These are phyloP conservation scores for Zopfia rhizophila DNA, from an alignment of 2,329 filamentous ascomycete genomes.

Conservation along the genomic window DNA sequence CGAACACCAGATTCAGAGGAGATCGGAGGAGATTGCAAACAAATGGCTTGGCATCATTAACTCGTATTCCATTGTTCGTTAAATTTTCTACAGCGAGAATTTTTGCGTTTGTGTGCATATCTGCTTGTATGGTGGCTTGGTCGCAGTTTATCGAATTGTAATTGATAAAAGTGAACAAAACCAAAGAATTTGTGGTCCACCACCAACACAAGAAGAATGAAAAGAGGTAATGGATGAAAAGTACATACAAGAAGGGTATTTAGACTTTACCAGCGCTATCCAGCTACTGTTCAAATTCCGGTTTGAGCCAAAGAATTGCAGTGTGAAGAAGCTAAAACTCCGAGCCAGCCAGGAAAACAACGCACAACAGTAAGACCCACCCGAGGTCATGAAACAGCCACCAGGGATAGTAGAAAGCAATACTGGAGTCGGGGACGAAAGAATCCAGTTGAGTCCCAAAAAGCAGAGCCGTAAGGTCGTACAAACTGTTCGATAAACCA, in stretches of 20 bases:
- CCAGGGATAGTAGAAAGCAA: conserved; percentile 26
- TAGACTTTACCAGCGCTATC: conserved; percentile 4
- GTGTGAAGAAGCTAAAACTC: conserved; percentile 16
- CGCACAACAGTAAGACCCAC: conserved; percentile 15
- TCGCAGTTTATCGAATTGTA: neutral
- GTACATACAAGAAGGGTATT: conserved; percentile 51
- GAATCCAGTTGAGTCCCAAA: conserved; percentile 9
- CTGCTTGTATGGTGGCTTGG: conserved; percentile 7
- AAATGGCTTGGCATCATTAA: conserved; percentile 30
- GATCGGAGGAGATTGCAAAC: conserved; percentile 1
- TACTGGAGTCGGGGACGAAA: conserved; percentile 21
- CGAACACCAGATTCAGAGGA: neutral
- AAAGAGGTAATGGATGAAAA: conserved; percentile 14
- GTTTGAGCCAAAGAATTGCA: conserved; percentile 7
- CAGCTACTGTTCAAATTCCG: no score
- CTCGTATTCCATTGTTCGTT: conserved; percentile 27
- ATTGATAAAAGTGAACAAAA: conserved; percentile 12
- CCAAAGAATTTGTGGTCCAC: conserved; percentile 11
- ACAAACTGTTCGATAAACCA: no score
- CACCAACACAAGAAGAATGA: conserved; percentile 12
- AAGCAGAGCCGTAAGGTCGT: conserved; percentile 18
- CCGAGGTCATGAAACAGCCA: conserved; percentile 37
- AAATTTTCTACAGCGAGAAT: conserved; percentile 30
- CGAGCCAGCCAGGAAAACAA: conserved; percentile 16
- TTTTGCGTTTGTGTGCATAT: conserved; percentile 2